Evolutionary conservation across 106 monocot genomes (phyloP).

Genomic region (Platanthera guangdongensis): DNA sequence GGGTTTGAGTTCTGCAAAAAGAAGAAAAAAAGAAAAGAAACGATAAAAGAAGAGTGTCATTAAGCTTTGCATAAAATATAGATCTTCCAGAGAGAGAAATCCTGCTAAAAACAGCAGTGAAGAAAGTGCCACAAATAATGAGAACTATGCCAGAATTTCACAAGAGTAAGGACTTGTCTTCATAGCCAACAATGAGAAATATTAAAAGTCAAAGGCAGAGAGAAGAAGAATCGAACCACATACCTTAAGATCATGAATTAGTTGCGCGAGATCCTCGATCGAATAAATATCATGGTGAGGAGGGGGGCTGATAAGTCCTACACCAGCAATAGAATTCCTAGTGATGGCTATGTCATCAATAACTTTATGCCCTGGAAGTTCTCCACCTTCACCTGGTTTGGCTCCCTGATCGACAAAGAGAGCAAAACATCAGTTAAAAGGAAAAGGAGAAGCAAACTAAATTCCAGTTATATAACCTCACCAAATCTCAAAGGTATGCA

Average conservation of each 20-base stretch:
- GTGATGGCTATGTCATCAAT: constrained; percentile 96
- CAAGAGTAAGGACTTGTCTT: background rate
- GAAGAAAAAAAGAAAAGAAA: constrained; percentile 10
- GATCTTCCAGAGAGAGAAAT: background rate
- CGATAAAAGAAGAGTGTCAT: background rate
- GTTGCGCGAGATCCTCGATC: constrained; percentile 94
- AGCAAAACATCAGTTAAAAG: constrained; percentile 15
- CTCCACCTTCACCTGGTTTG: constrained; percentile 99
- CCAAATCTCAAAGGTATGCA: constrained; percentile 67
- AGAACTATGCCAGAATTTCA: background rate
- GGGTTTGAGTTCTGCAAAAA: constrained; percentile 79
- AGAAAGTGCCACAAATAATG: background rate
- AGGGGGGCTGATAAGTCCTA: constrained; percentile 95
- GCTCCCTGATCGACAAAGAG: constrained; percentile 52
- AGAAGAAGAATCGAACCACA: background rate
- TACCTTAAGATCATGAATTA: constrained; percentile 99
- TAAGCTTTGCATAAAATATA: background rate
- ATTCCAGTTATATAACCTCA: constrained; percentile 55
- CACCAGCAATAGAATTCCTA: constrained; percentile 96
- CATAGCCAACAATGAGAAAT: background rate
- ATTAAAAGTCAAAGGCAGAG: background rate
- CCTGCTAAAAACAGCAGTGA: background rate
- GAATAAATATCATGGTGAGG: constrained; percentile 99
- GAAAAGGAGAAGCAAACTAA: constrained; percentile 16
- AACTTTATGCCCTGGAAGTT: constrained; percentile 97